Evolutionary conservation across 139 green algal species (phyloP), one percentile per base, ranked within the genome.

Genomic region (Tetratostichococcus sp.): DNA sequence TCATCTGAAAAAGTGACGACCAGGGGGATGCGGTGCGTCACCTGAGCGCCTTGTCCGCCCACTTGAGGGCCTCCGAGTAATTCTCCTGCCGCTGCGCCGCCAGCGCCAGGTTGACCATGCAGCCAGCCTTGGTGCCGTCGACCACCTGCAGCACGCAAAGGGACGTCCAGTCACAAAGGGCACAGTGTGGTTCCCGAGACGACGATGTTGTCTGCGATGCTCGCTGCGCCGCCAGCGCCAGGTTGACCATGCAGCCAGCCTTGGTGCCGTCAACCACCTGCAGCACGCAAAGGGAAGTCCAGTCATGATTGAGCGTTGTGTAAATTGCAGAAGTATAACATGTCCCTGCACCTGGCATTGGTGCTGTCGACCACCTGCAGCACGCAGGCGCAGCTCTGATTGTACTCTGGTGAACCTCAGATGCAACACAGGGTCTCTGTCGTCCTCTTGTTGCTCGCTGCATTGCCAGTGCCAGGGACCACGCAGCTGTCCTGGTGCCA

Each of bases 311-410:
- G n/a, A n/a, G n/a, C n/a, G n/a, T n/a, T n/a, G n/a, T n/a, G n/a
- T n/a, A n/a, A n/a, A n/a, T n/a, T n/a, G n/a, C n/a, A n/a, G n/a
- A 88, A 73, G 6, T 85, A 88, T 65, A 94, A 35, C 73, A 93
- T 94, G 28, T 73, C 42, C 77, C 76, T 86, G 79, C 80, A 88
- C 28, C 42, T 82, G 4, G 65, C 65, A 26, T 58, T 67, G 65
- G 59, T 74, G 42, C 42, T 42, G 4, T 43, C 65, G 21, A 57
- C 31, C 28, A 35, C 32, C 76, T 81, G 71, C 30, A 5, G 39
- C n/a, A 71, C n/a, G n/a, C n/a, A n/a, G n/a, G n/a, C n/a, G n/a
- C n/a, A n/a, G n/a, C n/a, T n/a, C n/a, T n/a, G n/a, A n/a, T n/a
- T n/a, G n/a, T n/a, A n/a, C n/a, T n/a, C n/a, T n/a, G n/a, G n/a